Evolutionary conservation across 768 basidiomycete genomes (phyloP), one percentile per base, ranked within the genome.

Genomic region (Mycena indigotica): DNA sequence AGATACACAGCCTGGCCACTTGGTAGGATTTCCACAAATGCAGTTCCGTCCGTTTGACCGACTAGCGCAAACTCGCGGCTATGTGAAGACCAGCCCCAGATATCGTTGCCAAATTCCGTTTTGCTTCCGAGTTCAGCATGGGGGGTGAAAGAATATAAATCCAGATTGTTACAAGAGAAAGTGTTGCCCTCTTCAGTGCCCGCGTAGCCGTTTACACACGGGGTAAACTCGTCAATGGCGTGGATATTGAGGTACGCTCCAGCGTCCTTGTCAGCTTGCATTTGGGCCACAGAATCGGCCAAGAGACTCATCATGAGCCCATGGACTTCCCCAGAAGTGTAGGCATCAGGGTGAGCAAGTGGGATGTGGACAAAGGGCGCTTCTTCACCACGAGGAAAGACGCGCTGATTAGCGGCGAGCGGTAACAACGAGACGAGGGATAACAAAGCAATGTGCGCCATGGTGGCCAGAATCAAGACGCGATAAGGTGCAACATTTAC

Each of bases 1-100:
- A 70, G 64, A 50, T 68, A 70, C 24, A 46, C 59, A 5, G 53
- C 50, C 38, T 53, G 41, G 2, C 59, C 59, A 23, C 13, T 60
- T 5, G 54, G 12, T 1, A 60, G 51, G 23, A 60, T 52, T 52
- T 60, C 59, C 16, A 56, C 59, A 28, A 60, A 60, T 13, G 59
- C 59, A 4, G 55, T 56, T 28, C 59, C 59, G 28, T 60, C 59
- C 50, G 40, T 56, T 53, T 60, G 54, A 10, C 21, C 58, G 4
- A 60, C 50, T 13, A 60, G 58, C 2, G 50, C 58, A 38, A 60
- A 56, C 45, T 60, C 58, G 5, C 58, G 28, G 24, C n/a, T 26
- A 23, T 28, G 24, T 12, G 59, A 50, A 29, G 62, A 41, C 62
- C 62, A 63, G 3, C 62, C 62, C 62, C 62, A 63, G 48, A 63